Percentiles rank a stretch among this genome's conserved stretches.
These are phyloP conservation scores for Moricandia arvensis DNA, from an alignment of 345 rosid species.

Conservation along the genomic window DNA sequence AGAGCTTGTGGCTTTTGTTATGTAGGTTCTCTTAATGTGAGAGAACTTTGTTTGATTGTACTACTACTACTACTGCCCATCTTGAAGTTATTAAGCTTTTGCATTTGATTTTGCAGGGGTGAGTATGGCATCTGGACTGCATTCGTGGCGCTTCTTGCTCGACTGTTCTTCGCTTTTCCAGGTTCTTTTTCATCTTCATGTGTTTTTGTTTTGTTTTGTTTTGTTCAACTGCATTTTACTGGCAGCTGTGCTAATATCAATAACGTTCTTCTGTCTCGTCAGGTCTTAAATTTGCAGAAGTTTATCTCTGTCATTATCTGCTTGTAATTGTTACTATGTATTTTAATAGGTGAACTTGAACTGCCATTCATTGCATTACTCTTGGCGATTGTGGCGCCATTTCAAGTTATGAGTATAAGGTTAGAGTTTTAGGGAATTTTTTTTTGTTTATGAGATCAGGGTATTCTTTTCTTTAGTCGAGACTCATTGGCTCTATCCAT, in stretches of 20 bases:
- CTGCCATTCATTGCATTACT: slow-evolving; percentile 73
- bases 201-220: not conserved
- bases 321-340: not conserved
- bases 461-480: not conserved
- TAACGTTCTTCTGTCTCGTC: not conserved
- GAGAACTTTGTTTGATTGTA: not conserved
- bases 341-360: slow-evolving; percentile 73
- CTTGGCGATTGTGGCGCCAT: slow-evolving; percentile 69
- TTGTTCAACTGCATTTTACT: not conserved
- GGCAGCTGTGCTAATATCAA: not conserved
- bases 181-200: slow-evolving; percentile 44
- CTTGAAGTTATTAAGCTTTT: not conserved
- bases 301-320: not conserved
- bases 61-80: no score
- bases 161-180: slow-evolving; percentile 79
- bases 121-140: slow-evolving; percentile 91
- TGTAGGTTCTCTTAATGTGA: not conserved
- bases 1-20: not conserved
- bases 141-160: slow-evolving; percentile 74
- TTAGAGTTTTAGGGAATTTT: slow-evolving; percentile 31
- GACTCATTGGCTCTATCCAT: slow-evolving; percentile 10
- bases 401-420: slow-evolving; percentile 66
- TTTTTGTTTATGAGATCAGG: not conserved
- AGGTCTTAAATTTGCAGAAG: not conserved
- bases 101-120: slow-evolving; percentile 55